A percentile compares a stretch with the other conserved stretches of the same genome.
Conservation (phyloP, 805 yeast genomes). For the Candida argentea region DNA sequence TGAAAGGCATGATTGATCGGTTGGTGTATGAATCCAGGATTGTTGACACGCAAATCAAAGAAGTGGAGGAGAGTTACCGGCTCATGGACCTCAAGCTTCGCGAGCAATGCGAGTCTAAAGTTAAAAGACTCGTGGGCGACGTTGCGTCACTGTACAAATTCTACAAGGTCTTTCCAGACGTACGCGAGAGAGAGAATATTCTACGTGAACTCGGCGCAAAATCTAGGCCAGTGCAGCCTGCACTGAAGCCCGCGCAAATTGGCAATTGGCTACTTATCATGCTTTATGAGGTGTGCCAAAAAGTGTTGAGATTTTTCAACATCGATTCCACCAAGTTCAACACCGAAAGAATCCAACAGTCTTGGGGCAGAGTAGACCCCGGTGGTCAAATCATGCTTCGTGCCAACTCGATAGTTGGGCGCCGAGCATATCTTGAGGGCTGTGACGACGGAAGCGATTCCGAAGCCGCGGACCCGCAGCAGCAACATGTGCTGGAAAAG, state of each 20-base stretch:
- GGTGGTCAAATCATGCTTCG: conserved; percentile 24
- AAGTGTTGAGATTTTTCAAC: conserved; percentile 24
- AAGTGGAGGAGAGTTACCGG: conserved; percentile 25
- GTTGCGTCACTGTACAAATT: conserved; percentile 23
- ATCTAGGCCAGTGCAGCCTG: conserved; percentile 3
- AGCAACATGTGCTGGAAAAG: too few species aligned
- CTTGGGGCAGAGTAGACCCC: conserved; percentile 33
- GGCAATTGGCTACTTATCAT: conserved; percentile 12
- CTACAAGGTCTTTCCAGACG: conserved; percentile 18
- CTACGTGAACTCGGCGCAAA: conserved; percentile 18
- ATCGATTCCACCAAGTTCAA: conserved; percentile 34
- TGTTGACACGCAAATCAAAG: conserved; percentile 29
- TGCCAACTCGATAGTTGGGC: conserved; percentile 24
- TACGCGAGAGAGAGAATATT: conserved; percentile 17
- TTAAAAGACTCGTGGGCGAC: conserved; percentile 14
- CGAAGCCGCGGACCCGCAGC: too few species aligned
- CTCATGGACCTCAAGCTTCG: conserved; percentile 18
- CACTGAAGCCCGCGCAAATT: conserved; percentile 1
- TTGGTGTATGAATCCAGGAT: conserved; percentile 31
- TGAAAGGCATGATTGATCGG: conserved; percentile 26
- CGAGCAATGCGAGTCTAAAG: conserved; percentile 16
- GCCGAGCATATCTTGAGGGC: too few species aligned
- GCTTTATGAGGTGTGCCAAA: too few species aligned
- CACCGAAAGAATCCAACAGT: conserved; percentile 28
- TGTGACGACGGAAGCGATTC: too few species aligned